Evolutionary conservation across 768 basidiomycete genomes (phyloP).

Genomic region (Leccinum fibrillosum): DNA sequence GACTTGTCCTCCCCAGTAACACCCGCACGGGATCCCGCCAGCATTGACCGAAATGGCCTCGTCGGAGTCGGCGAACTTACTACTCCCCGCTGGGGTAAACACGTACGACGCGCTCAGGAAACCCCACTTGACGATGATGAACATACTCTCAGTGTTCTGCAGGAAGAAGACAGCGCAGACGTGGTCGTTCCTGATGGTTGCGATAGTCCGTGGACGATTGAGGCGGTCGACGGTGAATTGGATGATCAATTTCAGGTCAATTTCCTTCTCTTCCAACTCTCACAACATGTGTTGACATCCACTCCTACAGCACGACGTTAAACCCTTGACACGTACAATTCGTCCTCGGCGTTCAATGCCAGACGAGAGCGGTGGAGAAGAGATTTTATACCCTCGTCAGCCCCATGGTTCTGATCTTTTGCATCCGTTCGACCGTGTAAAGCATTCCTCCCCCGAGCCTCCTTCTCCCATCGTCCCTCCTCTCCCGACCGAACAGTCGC

Average conservation of each 20-base stretch:
- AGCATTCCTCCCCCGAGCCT: constrained; percentile 26
- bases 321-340: constrained; percentile 46
- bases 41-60: constrained; percentile 81
- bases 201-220: constrained; percentile 87
- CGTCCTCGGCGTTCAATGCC: constrained; percentile 64
- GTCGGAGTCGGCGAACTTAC: constrained; percentile 95
- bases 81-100: constrained; percentile 90
- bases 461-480: constrained; percentile 28
- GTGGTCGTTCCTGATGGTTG: constrained; percentile 49
- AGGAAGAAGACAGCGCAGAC: constrained; percentile 33
- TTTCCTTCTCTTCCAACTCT: not conserved
- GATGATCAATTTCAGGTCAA: constrained; percentile 68
- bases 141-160: constrained; percentile 28
- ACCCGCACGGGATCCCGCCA: constrained; percentile 71
- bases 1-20: constrained; percentile 67
- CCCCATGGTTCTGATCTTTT: constrained; percentile 30
- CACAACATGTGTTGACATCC: not conserved
- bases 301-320: constrained; percentile 39
- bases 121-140: constrained; percentile 41
- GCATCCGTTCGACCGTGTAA: constrained; percentile 33
- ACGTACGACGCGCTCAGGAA: constrained; percentile 37
- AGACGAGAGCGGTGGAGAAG: constrained; percentile 87
- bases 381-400: constrained; percentile 83
- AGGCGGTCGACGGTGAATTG: constrained; percentile 76
- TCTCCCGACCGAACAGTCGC: constrained; percentile 32